Conservation (phyloP, 306 rosid species). For the Quercus bicolor region DNA sequence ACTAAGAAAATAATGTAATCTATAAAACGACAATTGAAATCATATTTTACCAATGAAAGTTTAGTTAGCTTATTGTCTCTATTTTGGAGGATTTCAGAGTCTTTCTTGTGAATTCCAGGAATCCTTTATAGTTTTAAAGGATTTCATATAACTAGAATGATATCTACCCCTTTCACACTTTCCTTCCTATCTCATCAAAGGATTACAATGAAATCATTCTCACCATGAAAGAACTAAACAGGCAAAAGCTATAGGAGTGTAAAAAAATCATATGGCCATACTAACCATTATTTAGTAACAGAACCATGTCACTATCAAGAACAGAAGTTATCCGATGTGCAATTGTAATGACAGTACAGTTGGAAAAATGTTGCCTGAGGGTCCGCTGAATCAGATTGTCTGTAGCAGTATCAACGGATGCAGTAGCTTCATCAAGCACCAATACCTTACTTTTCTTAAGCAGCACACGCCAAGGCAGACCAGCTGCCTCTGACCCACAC, state of each 20-base stretch:
- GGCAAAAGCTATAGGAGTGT: background rate
- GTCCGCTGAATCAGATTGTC: slow-evolving; percentile 84
- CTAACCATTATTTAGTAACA: slow-evolving; percentile 72
- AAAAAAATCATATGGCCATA: background rate
- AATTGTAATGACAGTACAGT: slow-evolving; percentile 68
- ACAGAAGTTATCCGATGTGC: slow-evolving; percentile 88
- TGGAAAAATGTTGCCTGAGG: slow-evolving; percentile 54
- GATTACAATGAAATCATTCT: slow-evolving; percentile 1
- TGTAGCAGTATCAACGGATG: slow-evolving; percentile 84
- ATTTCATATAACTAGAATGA: too few species aligned
- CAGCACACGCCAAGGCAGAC: slow-evolving; percentile 86
- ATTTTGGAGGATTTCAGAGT: too few species aligned
- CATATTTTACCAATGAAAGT: too few species aligned
- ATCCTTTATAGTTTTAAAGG: too few species aligned
- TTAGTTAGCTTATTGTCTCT: too few species aligned
- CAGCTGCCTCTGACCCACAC: slow-evolving; percentile 92
- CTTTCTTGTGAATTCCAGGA: too few species aligned
- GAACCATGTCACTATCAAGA: slow-evolving; percentile 73
- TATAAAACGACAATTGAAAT: too few species aligned
- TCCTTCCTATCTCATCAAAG: too few species aligned
- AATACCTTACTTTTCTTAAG: slow-evolving; percentile 77
- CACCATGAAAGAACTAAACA: background rate
- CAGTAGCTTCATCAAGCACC: slow-evolving; percentile 93
- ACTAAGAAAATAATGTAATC: too few species aligned
- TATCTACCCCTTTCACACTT: too few species aligned